Conservation (phyloP, 495 filamentous ascomycete species). For the Lophium mytilinum region DNA sequence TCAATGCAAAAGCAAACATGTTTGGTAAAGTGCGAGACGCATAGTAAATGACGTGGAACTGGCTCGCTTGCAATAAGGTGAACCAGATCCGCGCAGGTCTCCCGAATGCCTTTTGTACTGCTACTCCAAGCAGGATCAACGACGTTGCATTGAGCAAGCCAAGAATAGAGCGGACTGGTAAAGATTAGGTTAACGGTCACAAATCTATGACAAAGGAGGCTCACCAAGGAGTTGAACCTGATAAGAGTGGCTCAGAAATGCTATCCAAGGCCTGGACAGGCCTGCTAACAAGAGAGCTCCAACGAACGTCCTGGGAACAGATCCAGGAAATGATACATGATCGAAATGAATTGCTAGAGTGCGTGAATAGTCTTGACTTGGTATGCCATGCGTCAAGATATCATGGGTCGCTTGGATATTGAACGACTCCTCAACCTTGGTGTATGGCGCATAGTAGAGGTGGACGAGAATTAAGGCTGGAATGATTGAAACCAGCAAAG, state of each 20-base stretch:
- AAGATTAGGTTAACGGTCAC: background rate
- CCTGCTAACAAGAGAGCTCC: conserved; percentile 68
- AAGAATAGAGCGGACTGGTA: conserved; percentile 64
- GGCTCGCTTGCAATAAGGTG: conserved; percentile 67
- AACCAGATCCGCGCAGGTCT: conserved; percentile 70
- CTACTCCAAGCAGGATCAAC: conserved; percentile 54
- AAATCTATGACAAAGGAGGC: background rate
- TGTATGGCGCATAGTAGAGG: conserved; percentile 74
- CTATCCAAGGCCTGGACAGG: conserved; percentile 47
- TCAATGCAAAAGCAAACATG: conserved; percentile 87
- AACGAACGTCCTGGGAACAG: conserved; percentile 83
- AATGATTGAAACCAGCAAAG: conserved; percentile 4
- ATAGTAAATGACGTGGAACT: conserved; percentile 93
- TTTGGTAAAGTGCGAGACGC: conserved; percentile 89
- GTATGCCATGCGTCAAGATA: conserved; percentile 70
- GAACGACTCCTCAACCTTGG: conserved; percentile 99
- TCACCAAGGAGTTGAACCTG: conserved; percentile 23
- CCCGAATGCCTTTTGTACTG: conserved; percentile 62
- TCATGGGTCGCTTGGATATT: conserved; percentile 94
- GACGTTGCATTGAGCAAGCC: conserved; percentile 69
- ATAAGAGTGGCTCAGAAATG: conserved; percentile 39
- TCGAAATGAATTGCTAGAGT: conserved; percentile 60
- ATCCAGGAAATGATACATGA: conserved; percentile 84
- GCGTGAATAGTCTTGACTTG: conserved; percentile 44
- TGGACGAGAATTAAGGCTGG: conserved; percentile 54